These are phyloP conservation scores for Aureobasidium sp. DNA, from an alignment of 2,329 filamentous ascomycete genomes.

Conservation along the genomic window DNA sequence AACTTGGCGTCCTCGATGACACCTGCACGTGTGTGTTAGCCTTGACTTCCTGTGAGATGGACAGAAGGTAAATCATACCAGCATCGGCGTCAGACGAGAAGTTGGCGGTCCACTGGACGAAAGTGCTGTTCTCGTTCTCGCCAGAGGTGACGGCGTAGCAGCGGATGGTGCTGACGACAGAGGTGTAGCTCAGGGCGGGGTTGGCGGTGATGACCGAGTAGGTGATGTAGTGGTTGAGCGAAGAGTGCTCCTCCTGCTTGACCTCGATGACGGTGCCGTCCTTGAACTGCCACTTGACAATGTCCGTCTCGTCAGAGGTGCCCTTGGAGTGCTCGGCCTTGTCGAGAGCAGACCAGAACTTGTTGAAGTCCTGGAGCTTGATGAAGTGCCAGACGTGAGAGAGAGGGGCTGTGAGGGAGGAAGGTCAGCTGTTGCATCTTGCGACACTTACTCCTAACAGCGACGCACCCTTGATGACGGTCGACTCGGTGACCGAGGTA, in stretches of 20 bases:
- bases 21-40: slow-evolving; percentile 38
- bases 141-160: slow-evolving; percentile 59
- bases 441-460: not conserved
- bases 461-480: slow-evolving; percentile 48
- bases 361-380: slow-evolving; percentile 62
- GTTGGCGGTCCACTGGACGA: slow-evolving; percentile 60
- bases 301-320: slow-evolving; percentile 52
- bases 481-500: slow-evolving; percentile 57
- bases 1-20: slow-evolving; percentile 69
- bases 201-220: slow-evolving; percentile 62
- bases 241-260: slow-evolving; percentile 68
- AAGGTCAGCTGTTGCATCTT: not conserved
- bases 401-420: slow-evolving; percentile 42
- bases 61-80: no score
- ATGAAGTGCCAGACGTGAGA: slow-evolving; percentile 64
- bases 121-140: slow-evolving; percentile 55
- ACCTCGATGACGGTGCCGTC: slow-evolving; percentile 61
- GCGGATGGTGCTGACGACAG: slow-evolving; percentile 58
- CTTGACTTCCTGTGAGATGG: no score
- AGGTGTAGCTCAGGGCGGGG: slow-evolving; percentile 58
- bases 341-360: slow-evolving; percentile 58
- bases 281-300: slow-evolving; percentile 63
- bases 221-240: slow-evolving; percentile 67
- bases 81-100: slow-evolving; percentile 65
- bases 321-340: slow-evolving; percentile 58